Percentiles rank a stretch among this genome's conserved stretches.
phyloP scores from a whole-genome alignment of 257 asterid species.

The Solanum corneliomulleri region DNA sequence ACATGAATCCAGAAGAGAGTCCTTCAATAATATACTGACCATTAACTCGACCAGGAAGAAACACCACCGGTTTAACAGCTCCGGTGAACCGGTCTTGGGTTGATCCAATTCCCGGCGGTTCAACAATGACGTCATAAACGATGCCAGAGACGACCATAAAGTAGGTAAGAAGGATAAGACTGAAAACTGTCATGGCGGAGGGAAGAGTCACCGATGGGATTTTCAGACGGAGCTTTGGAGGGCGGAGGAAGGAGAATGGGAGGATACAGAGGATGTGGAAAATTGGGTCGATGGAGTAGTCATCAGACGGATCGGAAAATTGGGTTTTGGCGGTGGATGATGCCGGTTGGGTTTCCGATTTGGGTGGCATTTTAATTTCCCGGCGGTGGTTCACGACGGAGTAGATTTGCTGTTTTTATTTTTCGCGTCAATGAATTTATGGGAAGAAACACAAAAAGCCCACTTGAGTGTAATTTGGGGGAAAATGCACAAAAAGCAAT shows the following conservation, averaged over 20 bases:
- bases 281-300: conserved; percentile 50
- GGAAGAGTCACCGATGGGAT: conserved; percentile 79
- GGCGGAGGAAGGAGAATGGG: conserved; percentile 74
- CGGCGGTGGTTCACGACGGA: background rate
- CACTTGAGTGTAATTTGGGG: background rate
- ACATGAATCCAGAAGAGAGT: conserved; percentile 86
- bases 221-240: conserved; percentile 88
- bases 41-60: conserved; percentile 82
- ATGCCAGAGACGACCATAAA: conserved; percentile 96
- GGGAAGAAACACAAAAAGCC: background rate
- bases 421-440: background rate
- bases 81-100: conserved; percentile 77
- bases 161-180: conserved; percentile 77
- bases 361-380: conserved; percentile 7
- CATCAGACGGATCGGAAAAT: conserved; percentile 10
- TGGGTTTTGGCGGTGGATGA: conserved; percentile 9
- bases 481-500: background rate
- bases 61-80: conserved; percentile 75
- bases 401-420: background rate
- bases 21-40: conserved; percentile 96
- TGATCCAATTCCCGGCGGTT: conserved; percentile 96
- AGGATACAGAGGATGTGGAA: conserved; percentile 43
- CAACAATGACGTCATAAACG: conserved; percentile 90
- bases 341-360: background rate
- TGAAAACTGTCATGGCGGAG: conserved; percentile 83